Evolutionary conservation across 805 yeast genomes (phyloP).

Genomic region (Komagataella pseudopastoris): DNA sequence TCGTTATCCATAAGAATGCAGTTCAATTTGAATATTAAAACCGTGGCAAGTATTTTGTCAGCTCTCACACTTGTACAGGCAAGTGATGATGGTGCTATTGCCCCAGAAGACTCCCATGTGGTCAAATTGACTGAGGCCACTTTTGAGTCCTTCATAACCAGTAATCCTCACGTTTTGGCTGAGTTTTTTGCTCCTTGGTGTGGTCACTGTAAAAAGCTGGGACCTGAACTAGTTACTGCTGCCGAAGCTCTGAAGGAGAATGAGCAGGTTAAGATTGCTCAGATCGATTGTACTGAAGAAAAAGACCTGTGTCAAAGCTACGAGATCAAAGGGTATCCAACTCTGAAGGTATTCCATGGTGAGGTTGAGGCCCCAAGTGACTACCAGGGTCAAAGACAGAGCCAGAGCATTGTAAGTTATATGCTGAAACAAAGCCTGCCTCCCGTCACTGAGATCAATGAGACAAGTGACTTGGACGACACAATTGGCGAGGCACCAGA

Average conservation of each 20-base stretch:
- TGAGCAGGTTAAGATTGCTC: constrained; percentile 53
- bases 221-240: constrained; percentile 69
- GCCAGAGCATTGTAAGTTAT: constrained; percentile 63
- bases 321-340: constrained; percentile 74
- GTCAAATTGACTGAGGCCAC: constrained; percentile 58
- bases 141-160: constrained; percentile 51
- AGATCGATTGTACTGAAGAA: constrained; percentile 76
- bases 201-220: constrained; percentile 86
- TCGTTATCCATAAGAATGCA: neutral
- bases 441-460: constrained; percentile 40
- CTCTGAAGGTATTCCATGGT: constrained; percentile 63
- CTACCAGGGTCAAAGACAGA: constrained; percentile 76
- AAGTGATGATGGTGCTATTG: constrained; percentile 47
- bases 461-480: constrained; percentile 34
- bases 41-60: constrained; percentile 14
- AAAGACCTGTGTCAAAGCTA: constrained; percentile 54
- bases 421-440: constrained; percentile 80
- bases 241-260: constrained; percentile 49
- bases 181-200: constrained; percentile 97
- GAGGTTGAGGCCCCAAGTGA: constrained; percentile 33
- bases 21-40: neutral
- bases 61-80: constrained; percentile 15
- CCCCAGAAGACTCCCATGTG: constrained; percentile 78
- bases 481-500: constrained; percentile 33
- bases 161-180: constrained; percentile 68